Evolutionary conservation across 192 early-diverging fungal species (phyloP), one percentile per base, ranked within the genome.

Genomic region (Mortierella hygrophila): DNA sequence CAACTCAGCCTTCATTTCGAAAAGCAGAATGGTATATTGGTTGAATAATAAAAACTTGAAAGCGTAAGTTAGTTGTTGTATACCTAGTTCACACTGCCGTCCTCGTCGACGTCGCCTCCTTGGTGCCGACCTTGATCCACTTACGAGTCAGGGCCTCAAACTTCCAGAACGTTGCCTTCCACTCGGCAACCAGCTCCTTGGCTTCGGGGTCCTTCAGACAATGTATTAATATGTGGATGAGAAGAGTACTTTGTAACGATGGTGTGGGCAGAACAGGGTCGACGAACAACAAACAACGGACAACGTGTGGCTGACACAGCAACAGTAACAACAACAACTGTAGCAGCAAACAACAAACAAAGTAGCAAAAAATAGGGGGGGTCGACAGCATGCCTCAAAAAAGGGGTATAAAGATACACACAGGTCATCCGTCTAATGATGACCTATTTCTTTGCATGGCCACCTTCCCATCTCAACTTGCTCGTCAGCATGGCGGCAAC

Each of bases 141-240:
- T 78, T 46, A 37, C 77, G 80, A 13, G 89, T 92, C 16, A 81
- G 75, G 2, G 69, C 57, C 74, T 94, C 93, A 35, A 93, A 85
- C 26, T 80, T 70, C 23, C 78, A 63, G 47, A 86, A 83, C 6
- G 83, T 82, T 16, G 55, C 71, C 9, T 52, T 49, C n/a, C 88
- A 83, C 40, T 71, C 83, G 10, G n/a, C 80, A 38, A 81, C 35
- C 2, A 86, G 69, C 29, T 76, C 32, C 37, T 85, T 80, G 2
- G 78, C 90, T 0, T 21, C 75, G 8, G 68, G 77, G 42, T 93
- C 91, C 55, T 68, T 57, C 92, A 93, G 91, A n/a, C 42, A 35
- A 1, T 35, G 35, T 35, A 35, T 35, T 35, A 35, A 1, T 35
- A 35, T 35, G 35, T 35, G 35, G 1, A 35, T 35, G 35, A 35